Percentiles rank a stretch among this genome's conserved stretches.
phyloP scores from a whole-genome alignment of 805 yeast genomes.

The Saccharomycopsis microspora region DNA sequence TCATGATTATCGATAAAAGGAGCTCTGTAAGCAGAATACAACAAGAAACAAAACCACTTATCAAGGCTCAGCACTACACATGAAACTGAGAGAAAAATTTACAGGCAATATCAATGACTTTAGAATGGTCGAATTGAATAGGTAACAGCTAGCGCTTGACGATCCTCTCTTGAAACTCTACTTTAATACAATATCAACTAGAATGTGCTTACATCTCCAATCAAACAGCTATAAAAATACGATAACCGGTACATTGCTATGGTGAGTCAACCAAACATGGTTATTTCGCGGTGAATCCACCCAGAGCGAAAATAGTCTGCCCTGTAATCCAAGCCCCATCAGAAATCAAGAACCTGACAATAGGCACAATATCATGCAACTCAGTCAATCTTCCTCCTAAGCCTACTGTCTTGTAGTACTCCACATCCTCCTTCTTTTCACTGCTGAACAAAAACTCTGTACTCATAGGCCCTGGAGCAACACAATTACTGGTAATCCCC shows the following conservation, averaged over 20 bases:
- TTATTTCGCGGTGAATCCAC: conserved; percentile 56
- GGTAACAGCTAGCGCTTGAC: no score
- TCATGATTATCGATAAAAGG: no score
- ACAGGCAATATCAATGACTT: no score
- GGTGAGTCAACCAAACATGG: background rate
- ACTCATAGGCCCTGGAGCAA: conserved; percentile 61
- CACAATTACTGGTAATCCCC: conserved; percentile 40
- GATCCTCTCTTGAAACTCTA: no score
- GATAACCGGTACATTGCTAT: background rate
- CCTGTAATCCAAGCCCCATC: conserved; percentile 66
- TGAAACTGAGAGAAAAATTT: no score
- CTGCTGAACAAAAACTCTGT: conserved; percentile 55
- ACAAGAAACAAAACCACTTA: no score
- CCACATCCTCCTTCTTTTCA: conserved; percentile 41
- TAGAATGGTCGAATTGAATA: no score
- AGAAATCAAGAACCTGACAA: conserved; percentile 44
- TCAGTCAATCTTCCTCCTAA: conserved; percentile 42
- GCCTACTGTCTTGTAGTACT: conserved; percentile 42
- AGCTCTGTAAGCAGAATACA: no score
- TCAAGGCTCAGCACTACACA: no score
- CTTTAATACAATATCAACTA: no score
- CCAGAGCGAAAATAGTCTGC: conserved; percentile 52
- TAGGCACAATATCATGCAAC: conserved; percentile 51
- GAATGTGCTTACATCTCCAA: no score
- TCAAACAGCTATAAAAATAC: no score